Percentiles rank a stretch among this genome's conserved stretches.
phyloP scores from a whole-genome alignment of 2,329 filamentous ascomycete species.

The Colletotrichum somersetense region DNA sequence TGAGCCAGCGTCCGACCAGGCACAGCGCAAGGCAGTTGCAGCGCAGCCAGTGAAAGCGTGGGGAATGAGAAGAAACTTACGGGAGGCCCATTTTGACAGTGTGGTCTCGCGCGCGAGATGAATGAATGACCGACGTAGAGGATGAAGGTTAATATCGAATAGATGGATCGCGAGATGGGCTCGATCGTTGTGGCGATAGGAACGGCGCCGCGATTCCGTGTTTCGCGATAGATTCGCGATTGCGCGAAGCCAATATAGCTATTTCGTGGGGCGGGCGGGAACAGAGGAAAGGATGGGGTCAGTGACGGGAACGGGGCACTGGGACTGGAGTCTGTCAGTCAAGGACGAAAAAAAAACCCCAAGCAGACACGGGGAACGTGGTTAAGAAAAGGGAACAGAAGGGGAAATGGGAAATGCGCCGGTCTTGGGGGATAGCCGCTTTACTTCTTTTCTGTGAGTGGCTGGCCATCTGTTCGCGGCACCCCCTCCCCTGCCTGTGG shows the following conservation, averaged over 20 bases:
- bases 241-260: constrained; percentile 33
- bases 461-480: constrained; percentile 16
- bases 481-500: constrained; percentile 23
- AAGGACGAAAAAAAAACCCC: constrained; percentile 1
- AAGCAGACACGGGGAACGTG: constrained; percentile 16
- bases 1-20: constrained; percentile 39
- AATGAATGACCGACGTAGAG: not conserved
- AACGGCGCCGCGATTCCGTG: constrained; percentile 26
- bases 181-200: constrained; percentile 21
- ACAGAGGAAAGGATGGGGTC: constrained; percentile 23
- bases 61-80: constrained; percentile 53
- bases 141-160: not conserved
- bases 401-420: constrained; percentile 9
- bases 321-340: constrained; percentile 24
- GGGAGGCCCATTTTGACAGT: constrained; percentile 59
- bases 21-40: constrained; percentile 31
- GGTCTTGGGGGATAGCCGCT: constrained; percentile 39
- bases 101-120: constrained; percentile 12
- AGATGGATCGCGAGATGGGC: not conserved
- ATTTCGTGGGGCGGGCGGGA: constrained; percentile 32
- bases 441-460: constrained; percentile 38
- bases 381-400: constrained; percentile 16
- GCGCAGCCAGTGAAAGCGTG: constrained; percentile 21
- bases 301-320: constrained; percentile 34
- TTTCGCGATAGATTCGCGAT: constrained; percentile 36